Base-by-base conservation (phyloP, 2,329 filamentous ascomycete species). In the Cytospora schulzeri region DNA sequence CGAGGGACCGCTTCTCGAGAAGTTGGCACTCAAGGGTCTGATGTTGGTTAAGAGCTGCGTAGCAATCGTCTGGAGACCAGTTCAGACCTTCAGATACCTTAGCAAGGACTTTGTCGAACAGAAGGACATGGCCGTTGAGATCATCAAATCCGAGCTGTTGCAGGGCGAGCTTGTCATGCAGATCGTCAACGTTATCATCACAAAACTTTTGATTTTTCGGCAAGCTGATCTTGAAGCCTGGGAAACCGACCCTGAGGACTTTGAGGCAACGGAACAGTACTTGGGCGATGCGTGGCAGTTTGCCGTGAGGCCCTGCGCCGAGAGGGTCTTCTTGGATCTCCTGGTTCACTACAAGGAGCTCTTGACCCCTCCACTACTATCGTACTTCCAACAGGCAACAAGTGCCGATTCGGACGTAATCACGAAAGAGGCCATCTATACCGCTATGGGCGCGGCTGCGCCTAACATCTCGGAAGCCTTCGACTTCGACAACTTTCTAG, bases 201-300 rank as follows among this genome's bases (percentile, higher is more conserved):
- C 91, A 1, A 89, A 90, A 70, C 92, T 97, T 69, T 95, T 99
- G 74, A 85, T 95, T 45, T 95, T 98, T 75, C 87, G 92, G 38
- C 86, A 90, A 65, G 87, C 88, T 59, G 95, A 99, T 75, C 84
- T 98, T 1, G 88, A 92, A 67, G 90, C 92, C 64, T 99, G 95
- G 95, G 90, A 96, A 73, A 90, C 96, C 72, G 93, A 97, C 64
- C 92, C 94, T 0, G 92, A 99, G 75, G 93, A 96, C 61, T 99
- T 95, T 93, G 94, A 97, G 75, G 89, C 91, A 68, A 88, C 90
- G 71, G 93, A 97, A 79, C 92, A 96, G 71, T 91, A 89, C 66
- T 87, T 91, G 65, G 88, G 91, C 41, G 91, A 92, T 70, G 91
- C 91, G 1, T 98, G 91, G 84, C 93, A 98, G 72, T 97, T 93